These are phyloP conservation scores for Talaromyces stipitatus DNA, from an alignment of 495 filamentous ascomycete genomes.

Conservation along the genomic window DNA sequence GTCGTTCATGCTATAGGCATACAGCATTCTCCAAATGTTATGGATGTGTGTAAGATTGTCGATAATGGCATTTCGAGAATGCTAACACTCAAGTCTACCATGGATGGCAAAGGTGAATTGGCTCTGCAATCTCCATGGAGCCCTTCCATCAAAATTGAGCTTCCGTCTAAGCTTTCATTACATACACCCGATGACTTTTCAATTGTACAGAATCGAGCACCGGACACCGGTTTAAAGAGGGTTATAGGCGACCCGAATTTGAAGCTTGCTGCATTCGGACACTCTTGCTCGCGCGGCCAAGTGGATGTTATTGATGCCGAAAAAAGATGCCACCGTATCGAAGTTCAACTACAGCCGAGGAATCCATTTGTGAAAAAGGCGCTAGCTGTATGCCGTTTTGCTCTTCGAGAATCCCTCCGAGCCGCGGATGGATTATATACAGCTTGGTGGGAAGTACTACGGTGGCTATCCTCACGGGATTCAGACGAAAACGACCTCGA, in stretches of 20 bases:
- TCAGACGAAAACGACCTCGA: slow-evolving; percentile 51
- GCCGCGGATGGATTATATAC: slow-evolving; percentile 56
- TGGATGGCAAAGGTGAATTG: slow-evolving; percentile 54
- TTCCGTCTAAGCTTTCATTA: slow-evolving; percentile 41
- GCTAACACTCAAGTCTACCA: slow-evolving; percentile 58
- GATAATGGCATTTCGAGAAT: slow-evolving; percentile 63
- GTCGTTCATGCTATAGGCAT: slow-evolving; percentile 34
- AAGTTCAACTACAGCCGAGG: slow-evolving; percentile 58
- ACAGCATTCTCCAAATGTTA: slow-evolving; percentile 44
- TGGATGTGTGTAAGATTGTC: slow-evolving; percentile 66
- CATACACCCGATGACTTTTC: slow-evolving; percentile 36
- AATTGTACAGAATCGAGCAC: slow-evolving; percentile 20
- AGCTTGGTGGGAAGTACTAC: slow-evolving; percentile 70
- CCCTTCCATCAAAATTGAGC: slow-evolving; percentile 45
- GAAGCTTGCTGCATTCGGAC: slow-evolving; percentile 32
- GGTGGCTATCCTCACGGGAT: slow-evolving; percentile 52
- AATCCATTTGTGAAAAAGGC: slow-evolving; percentile 51
- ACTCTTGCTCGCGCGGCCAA: slow-evolving; percentile 42
- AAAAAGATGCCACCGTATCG: slow-evolving; percentile 54
- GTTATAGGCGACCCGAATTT: slow-evolving; percentile 43
- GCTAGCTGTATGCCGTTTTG: slow-evolving; percentile 53
- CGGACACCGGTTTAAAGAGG: slow-evolving; percentile 47
- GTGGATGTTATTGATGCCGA: slow-evolving; percentile 58
- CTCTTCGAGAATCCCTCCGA: slow-evolving; percentile 48
- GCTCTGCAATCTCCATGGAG: slow-evolving; percentile 74